These are phyloP conservation scores for Saussurea involucrata DNA, from an alignment of 129 eudicot genomes.

Conservation along the genomic window DNA sequence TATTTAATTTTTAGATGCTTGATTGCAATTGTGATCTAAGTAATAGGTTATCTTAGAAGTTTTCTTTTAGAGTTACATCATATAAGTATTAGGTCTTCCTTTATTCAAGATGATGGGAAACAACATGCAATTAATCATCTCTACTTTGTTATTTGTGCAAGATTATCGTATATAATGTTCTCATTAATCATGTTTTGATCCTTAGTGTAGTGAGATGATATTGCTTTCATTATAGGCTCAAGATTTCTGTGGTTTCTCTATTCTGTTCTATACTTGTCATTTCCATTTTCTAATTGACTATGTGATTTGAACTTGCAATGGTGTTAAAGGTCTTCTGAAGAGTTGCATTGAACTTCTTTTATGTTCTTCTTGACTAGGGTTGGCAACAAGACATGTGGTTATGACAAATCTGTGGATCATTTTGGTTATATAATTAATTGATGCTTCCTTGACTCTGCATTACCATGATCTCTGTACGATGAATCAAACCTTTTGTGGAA, in stretches of 20 bases:
- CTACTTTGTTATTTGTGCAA: not conserved
- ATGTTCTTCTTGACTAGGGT: not conserved
- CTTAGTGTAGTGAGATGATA: not conserved
- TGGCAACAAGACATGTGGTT: not conserved
- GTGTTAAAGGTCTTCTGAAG: not conserved
- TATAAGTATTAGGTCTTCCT: not conserved
- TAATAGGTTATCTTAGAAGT: not conserved
- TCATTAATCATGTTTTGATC: constrained; percentile 10
- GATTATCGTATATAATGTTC: not conserved
- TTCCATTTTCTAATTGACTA: not conserved
- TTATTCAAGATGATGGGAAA: not conserved
- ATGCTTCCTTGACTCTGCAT: constrained; percentile 1
- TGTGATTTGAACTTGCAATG: constrained; percentile 1
- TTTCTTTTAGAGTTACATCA: not conserved
- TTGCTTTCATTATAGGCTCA: no score
- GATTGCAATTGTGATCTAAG: not conserved
- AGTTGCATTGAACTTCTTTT: not conserved
- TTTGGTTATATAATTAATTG: not conserved
- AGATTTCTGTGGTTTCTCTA: not conserved
- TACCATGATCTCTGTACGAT: not conserved
- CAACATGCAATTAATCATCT: not conserved
- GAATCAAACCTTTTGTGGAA: not conserved
- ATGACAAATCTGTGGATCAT: not conserved
- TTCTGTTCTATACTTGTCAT: not conserved
- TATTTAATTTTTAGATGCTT: not conserved